Conservation (phyloP, 2,329 filamentous ascomycete species). For the Verruconis gallopava region DNA sequence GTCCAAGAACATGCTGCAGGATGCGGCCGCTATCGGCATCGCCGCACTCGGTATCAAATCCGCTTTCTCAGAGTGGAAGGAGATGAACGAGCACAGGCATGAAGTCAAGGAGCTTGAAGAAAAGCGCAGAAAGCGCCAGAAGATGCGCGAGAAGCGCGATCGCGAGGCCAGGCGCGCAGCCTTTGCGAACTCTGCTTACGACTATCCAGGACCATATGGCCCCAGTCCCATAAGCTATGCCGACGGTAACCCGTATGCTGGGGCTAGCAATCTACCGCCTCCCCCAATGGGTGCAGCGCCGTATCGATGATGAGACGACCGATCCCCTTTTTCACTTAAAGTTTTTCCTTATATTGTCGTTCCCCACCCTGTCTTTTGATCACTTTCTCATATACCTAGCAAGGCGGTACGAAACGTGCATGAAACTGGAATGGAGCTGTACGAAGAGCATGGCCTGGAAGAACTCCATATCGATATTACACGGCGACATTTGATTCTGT, state of each 20-base stretch:
- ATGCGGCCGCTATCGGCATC: conserved; percentile 53
- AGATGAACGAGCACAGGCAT: conserved; percentile 17
- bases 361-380: too few species aligned
- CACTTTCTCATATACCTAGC: too few species aligned
- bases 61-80: conserved; percentile 53
- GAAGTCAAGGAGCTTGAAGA: conserved; percentile 7
- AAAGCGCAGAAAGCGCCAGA: conserved; percentile 5
- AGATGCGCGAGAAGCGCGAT: conserved; percentile 5
- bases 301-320: neutral
- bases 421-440: too few species aligned
- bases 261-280: conserved; percentile 7
- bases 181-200: conserved; percentile 2
- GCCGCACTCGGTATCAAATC: conserved; percentile 55
- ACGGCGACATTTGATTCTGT: too few species aligned
- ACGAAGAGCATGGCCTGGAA: too few species aligned
- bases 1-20: conserved; percentile 49
- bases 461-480: too few species aligned
- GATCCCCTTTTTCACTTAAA: too few species aligned
- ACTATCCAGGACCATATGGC: conserved; percentile 3
- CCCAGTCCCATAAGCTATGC: conserved; percentile 1
- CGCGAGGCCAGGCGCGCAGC: neutral
- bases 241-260: conserved; percentile 8
- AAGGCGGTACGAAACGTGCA: too few species aligned
- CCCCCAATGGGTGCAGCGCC: conserved; percentile 8
- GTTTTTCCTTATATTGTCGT: too few species aligned